Evolutionary conservation across 1,139 yeast species (phyloP), one percentile per base, ranked within the genome.

Genomic region (Candida dubliniensis): DNA sequence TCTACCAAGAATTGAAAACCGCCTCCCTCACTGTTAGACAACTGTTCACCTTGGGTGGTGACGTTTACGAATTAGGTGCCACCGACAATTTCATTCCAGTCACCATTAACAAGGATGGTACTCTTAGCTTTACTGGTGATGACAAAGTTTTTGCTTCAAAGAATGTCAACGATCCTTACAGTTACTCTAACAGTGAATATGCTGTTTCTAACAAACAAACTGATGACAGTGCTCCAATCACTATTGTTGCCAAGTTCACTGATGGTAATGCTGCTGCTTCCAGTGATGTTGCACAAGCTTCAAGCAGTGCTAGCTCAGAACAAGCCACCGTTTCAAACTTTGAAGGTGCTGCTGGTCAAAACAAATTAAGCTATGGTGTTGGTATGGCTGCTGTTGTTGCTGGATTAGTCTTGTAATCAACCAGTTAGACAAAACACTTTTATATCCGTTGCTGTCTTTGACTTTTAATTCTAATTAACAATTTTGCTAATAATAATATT

Each of bases 161-260:
- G 58, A 64, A 74, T 58, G 57, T 69, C 53, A 54, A 55, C 31
- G 80, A 76, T 53, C 77, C 78, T 25, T 71, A 74, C 63, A 40
- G 49, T n/a, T 68, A 65, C 61, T 69, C 79, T 30, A 40, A 56
- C 33, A 31, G 38, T 8, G 32, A 47, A 12, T 69, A 55, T 47
- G 67, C 61, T 39, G 58, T 69, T 40, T 51, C 55, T 18, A 52
- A 48, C 48, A 47, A 37, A 13, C 50, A 53, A 25, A 53, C 57
- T 32, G 47, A 47, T 5, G 61, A 50, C 29, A 57, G 63, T 42
- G 42, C 51, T 33, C 49, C 61, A 13, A 38, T 63, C 30, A 54
- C 51, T 41, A 41, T 62, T 33, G 56, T 47, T 42, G 52, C 45
- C 34, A 40, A 25, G 18, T 29, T 18, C 25, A 37, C 29, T 30